These are phyloP conservation scores for Alternaria novae-zelandiae DNA, from an alignment of 2,329 filamentous ascomycete species.

Conservation along the genomic window DNA sequence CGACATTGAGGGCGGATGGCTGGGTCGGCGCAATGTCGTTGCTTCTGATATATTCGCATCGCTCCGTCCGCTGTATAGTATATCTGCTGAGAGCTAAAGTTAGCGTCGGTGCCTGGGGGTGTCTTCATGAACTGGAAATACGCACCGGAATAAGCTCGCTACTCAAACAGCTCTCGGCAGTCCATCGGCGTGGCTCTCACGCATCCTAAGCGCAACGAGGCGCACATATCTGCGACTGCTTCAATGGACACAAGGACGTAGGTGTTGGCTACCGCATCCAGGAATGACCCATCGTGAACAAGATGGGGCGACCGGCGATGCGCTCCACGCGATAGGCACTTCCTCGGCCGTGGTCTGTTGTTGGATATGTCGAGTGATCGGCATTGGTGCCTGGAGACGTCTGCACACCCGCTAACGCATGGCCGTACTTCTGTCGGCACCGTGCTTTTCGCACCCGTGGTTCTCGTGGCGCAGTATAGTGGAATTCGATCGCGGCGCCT, in stretches of 20 bases:
- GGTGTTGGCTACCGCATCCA: neutral
- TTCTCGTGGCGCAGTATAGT: neutral
- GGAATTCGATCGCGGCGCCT: neutral
- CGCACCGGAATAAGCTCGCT: neutral
- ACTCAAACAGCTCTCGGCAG: neutral
- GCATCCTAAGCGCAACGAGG: neutral
- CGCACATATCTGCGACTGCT: neutral
- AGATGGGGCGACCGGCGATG: neutral
- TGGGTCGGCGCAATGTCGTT: neutral
- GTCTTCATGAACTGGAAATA: neutral
- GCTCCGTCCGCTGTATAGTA: neutral
- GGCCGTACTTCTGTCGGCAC: neutral
- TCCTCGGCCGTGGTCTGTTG: neutral
- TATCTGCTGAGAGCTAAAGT: neutral
- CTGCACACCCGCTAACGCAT: neutral
- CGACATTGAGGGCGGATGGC: neutral
- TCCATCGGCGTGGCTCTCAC: neutral
- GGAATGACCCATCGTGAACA: neutral
- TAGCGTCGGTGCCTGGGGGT: neutral
- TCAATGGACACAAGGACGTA: neutral
- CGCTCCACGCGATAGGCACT: neutral
- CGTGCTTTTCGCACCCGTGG: neutral
- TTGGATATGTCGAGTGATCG: neutral
- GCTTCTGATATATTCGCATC: neutral
- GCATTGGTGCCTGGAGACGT: neutral